Base-by-base conservation (phyloP, 2,329 filamentous ascomycete species). In the Nigrospora sphaerica region DNA sequence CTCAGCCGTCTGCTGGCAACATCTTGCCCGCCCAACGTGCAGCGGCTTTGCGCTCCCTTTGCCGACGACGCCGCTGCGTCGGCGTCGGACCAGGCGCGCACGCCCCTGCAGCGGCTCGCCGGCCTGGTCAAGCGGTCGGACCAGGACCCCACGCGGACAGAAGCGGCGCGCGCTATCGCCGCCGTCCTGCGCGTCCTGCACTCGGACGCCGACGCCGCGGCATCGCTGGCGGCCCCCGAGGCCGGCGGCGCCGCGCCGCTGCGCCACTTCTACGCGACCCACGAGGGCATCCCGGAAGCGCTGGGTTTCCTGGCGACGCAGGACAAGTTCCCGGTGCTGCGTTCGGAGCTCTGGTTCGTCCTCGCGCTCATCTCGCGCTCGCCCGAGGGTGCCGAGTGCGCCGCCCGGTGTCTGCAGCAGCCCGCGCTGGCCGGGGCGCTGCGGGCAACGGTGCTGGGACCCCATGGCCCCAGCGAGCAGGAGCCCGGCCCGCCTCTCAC, bases 341-440 rank as follows among this genome's bases (percentile, higher is more conserved):
- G 77, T 16, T 80, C 78, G 35, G 81, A 85, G 56, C 71, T 74
- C 3, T 78, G 80, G 73, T 83, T 84, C 51, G 72, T 81, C 6
- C 70, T 82, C 44, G 81, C 81, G 3, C 69, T 84, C 32, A 77
- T 83, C 71, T 72, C 73, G 36, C 70, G 78, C 28, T 71, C 73
- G 2, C 46, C 57, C 2, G 72, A 76, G 33, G 78, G 78, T 9
- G 72, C 75, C 2, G 54, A 59, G 2, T 61, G 75, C 12, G 70
- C 78, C 16, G 54, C 68, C 10, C 62, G 64, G 12, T 60, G 73
- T 1, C 59, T 81, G 39, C 58, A 67, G 11, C 62, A 69, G 1
- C 56, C 66, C 0, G 68, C 66, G n/a, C 66, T 72, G 1, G 67
- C 71, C 42, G 60, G 64, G 28, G 65, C 66, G 2, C 63, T 83